Evolutionary conservation across 2,329 filamentous ascomycete species (phyloP), one percentile per base, ranked within the genome.

Genomic region (Microcyclospora pomicola): DNA sequence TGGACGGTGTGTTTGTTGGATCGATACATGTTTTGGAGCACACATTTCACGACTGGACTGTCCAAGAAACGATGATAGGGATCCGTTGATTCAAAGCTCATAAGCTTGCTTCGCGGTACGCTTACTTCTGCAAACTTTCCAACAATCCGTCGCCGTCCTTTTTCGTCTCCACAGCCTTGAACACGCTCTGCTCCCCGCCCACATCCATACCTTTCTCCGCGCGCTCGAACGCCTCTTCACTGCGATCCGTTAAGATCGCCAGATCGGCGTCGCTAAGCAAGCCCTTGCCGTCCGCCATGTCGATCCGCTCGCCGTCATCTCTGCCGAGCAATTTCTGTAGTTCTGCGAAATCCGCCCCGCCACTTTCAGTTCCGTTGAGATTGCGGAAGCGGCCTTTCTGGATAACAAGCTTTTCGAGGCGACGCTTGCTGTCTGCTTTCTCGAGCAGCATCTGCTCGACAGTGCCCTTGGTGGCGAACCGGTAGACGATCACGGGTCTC

Each of bases 401-500:
- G 52, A 98, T 98, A 6, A 98, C 85, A 0, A 98, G 68, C 55
- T 95, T 93, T 58, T 98, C 91, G 0, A 98, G 70, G 1, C 87
- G 73, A 0, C 91, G 79, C 60, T 98, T 98, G 1, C 82, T 84
- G 50, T 95, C 86, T 0, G 91, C 91, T 27, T 82, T 86, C 50
- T 86, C 73, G 0, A 96, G 73, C 0, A 96, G 68, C 5, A 77
- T 78, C 53, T 95, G 84, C 56, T 98, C 91, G 0, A 98, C 84
- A 0, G 91, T 96, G 7, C 81, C 83, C 51, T 87, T 86, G 0
- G 91, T 98, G 0, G 91, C 88, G 27, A 98, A 77, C 1, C 91
- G 80, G 59, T 92, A 98, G 0, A 98, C 81, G 14, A 98, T 76
- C 1, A 98, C 91, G 0, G 91, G 91, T 2, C 80, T 73, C 1